These are phyloP conservation scores for Apiospora pterosperma DNA, from an alignment of 2,329 filamentous ascomycete species.

Conservation along the genomic window DNA sequence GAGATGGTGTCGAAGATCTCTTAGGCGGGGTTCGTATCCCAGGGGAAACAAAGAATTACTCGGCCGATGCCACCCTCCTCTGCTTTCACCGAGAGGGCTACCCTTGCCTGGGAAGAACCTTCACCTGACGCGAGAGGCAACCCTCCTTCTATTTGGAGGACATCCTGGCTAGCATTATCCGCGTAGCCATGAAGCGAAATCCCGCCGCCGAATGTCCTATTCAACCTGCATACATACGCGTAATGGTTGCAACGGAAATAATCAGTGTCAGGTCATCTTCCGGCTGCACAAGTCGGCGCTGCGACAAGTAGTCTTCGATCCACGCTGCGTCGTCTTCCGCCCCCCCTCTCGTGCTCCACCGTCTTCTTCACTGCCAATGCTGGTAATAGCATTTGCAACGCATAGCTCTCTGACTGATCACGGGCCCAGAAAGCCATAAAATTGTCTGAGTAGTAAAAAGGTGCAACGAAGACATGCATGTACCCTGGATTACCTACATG, in stretches of 20 bases:
- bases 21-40: background rate
- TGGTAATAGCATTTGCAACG: background rate
- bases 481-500: background rate
- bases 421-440: background rate
- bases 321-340: background rate
- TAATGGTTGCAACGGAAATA: background rate
- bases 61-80: background rate
- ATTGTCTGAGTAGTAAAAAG: background rate
- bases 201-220: background rate
- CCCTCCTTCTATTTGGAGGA: background rate
- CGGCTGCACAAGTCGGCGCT: background rate
- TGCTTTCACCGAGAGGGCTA: background rate
- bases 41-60: background rate
- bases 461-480: conserved; percentile 1
- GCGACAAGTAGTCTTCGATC: background rate
- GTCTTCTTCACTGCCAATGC: background rate
- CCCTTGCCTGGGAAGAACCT: background rate
- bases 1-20: background rate
- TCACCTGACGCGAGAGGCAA: background rate
- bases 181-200: background rate
- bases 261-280: background rate
- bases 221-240: background rate
- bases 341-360: background rate
- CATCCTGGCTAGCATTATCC: background rate
- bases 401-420: background rate